Evolutionary conservation across 2,329 filamentous ascomycete species (phyloP).

Genomic region (Fusarium sp.): DNA sequence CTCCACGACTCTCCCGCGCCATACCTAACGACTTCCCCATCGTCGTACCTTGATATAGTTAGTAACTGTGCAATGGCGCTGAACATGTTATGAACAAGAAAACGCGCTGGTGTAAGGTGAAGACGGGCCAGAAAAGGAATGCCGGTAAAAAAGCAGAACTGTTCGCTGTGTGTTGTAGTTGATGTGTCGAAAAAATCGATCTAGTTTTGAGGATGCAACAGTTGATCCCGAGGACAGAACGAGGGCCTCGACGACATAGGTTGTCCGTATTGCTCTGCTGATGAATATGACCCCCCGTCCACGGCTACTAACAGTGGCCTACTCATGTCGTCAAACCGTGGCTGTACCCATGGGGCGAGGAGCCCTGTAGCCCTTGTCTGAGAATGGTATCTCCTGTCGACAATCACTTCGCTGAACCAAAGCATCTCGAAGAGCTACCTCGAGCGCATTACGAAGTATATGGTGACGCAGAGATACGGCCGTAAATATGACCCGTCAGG

Average conservation of each 20-base stretch:
- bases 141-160: background rate
- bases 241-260: background rate
- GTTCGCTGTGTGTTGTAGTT: background rate
- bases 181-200: background rate
- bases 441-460: background rate
- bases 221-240: background rate
- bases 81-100: background rate
- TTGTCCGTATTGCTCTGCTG: background rate
- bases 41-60: constrained; percentile 59
- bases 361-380: background rate
- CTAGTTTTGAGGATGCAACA: background rate
- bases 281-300: background rate
- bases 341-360: background rate
- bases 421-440: background rate
- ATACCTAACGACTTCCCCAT: constrained; percentile 68
- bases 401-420: background rate
- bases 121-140: background rate
- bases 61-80: constrained; percentile 9
- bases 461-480: background rate
- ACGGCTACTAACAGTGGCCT: background rate
- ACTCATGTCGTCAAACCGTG: background rate
- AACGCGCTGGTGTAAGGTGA: constrained; percentile 8
- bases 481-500: too few relatives aligned
- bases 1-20: constrained; percentile 68
- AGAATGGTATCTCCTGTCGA: background rate